phyloP scores from a whole-genome alignment of 73 alveolate species.

The Paramecium caudatum region DNA sequence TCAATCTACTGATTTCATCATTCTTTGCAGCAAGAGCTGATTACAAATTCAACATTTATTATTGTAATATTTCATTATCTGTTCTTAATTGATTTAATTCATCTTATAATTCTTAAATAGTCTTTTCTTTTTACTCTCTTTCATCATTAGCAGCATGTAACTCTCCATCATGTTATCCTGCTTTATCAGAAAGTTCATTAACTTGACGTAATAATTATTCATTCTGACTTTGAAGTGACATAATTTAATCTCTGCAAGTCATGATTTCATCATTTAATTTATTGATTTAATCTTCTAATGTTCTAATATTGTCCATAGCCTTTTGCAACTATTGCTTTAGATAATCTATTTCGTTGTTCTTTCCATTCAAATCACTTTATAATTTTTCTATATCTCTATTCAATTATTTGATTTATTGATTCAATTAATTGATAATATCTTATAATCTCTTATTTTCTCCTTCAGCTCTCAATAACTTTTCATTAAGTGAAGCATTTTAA shows the following conservation, averaged over 20 bases:
- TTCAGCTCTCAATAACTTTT: constrained; percentile 18
- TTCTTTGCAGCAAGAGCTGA: not conserved
- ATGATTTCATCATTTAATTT: not conserved
- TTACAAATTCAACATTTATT: not conserved
- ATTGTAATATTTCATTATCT: not conserved
- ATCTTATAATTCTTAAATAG: not conserved
- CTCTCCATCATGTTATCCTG: not conserved
- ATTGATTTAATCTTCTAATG: constrained; percentile 1
- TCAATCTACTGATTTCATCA: constrained; percentile 31
- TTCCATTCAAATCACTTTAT: constrained; percentile 13
- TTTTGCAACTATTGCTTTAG: constrained; percentile 17
- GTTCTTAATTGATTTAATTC: not conserved
- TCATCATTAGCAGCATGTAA: not conserved
- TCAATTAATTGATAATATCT: constrained; percentile 17
- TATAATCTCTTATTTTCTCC: not conserved
- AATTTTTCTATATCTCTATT: not conserved
- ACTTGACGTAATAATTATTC: not conserved
- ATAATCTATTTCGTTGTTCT: not conserved
- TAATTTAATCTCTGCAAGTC: not conserved
- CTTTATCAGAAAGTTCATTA: not conserved
- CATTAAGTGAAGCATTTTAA: not conserved
- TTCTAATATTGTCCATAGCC: not conserved
- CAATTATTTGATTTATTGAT: not conserved
- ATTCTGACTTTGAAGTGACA: not conserved
- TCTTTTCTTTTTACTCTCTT: not conserved